A percentile compares a stretch with the other conserved stretches of the same genome.
Evolutionary conservation across 305 asterid genomes (phyloP).

Genomic region (Striga hermonthica): DNA sequence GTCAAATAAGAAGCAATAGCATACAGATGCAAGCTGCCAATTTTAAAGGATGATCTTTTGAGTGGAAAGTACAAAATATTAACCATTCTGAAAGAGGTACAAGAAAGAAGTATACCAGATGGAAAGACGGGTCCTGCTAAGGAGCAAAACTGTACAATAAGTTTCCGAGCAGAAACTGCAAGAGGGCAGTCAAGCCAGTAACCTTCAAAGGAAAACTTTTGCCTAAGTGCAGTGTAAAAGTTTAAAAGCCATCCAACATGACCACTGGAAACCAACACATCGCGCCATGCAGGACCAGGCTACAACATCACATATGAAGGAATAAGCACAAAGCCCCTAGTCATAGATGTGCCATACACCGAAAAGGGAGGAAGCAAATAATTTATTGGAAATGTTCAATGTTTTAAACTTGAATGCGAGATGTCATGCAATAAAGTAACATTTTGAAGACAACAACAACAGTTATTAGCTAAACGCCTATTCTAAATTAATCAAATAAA

Average conservation of each 20-base stretch:
- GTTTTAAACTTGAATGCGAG: slow-evolving; percentile 6
- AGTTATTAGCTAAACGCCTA: neutral
- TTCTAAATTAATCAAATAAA: slow-evolving; percentile 17
- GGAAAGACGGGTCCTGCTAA: slow-evolving; percentile 78
- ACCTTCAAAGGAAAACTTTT: slow-evolving; percentile 74
- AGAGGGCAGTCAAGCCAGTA: slow-evolving; percentile 96
- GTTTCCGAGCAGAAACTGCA: slow-evolving; percentile 87
- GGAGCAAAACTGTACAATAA: slow-evolving; percentile 78
- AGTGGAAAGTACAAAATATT: slow-evolving; percentile 22
- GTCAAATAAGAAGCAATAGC: slow-evolving; percentile 22
- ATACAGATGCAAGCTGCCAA: neutral
- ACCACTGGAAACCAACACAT: slow-evolving; percentile 78
- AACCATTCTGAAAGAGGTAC: slow-evolving; percentile 7
- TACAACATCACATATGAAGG: slow-evolving; percentile 42
- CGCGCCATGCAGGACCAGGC: slow-evolving; percentile 93
- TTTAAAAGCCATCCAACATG: slow-evolving; percentile 86
- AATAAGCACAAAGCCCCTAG: slow-evolving; percentile 30
- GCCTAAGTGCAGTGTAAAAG: slow-evolving; percentile 76
- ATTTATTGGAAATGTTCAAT: slow-evolving; percentile 7
- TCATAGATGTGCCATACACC: slow-evolving; percentile 14
- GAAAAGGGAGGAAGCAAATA: slow-evolving; percentile 2
- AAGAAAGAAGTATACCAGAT: slow-evolving; percentile 53
- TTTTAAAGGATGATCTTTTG: slow-evolving; percentile 22
- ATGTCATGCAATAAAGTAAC: slow-evolving; percentile 17
- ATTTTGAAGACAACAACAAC: slow-evolving; percentile 1